Evolutionary conservation across 208 protist species (phyloP), one percentile per base, ranked within the genome.

Genomic region (Crithidia thermophila): DNA sequence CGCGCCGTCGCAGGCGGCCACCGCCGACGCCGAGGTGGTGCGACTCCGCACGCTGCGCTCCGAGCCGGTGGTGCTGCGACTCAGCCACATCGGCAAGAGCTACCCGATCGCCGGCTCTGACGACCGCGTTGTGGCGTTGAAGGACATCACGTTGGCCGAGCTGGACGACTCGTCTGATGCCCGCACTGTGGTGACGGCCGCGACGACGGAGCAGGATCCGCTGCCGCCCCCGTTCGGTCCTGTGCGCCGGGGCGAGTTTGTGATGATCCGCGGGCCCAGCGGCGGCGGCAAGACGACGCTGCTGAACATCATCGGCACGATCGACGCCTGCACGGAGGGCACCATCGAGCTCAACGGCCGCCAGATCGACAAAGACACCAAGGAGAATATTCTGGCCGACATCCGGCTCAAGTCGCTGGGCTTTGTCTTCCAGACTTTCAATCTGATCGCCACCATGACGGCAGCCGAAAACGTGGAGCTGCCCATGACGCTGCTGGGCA

Each of bases 381-480:
- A 57, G 8, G 97, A 98, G 63, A 68, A 30, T 30, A 79, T 81
- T 20, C 71, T 99, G 30, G 73, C 98, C 4, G 82, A 94, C 56
- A 77, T 99, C n/a, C 88, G 98, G 18, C 82, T 99, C 7, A 67
- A 76, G 27, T 95, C 87, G 21, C 91, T 99, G 34, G 93, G 96
- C 8, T 99, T 99, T 77, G 98, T 99, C 0, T 99, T 99, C 62
- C 98, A 99, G 77, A 99, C 96, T 0, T 99, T 99, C 67, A 99
- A 99, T 67, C 81, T 99, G 18, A 94, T 99, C 25, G 78, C 98
- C 5, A 99, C 97, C 28, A 98, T 99, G 94, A 97, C 87, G 23
- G 98, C 98, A 0, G 93, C 87, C 34, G 98, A 99, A 72, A 99
- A 99, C 75, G 97, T 99, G 40, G 96, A 98, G 81, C 75, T 99